Base-by-base conservation (phyloP, 2,329 filamentous ascomycete species). In the Rasamsonia emersonii region DNA sequence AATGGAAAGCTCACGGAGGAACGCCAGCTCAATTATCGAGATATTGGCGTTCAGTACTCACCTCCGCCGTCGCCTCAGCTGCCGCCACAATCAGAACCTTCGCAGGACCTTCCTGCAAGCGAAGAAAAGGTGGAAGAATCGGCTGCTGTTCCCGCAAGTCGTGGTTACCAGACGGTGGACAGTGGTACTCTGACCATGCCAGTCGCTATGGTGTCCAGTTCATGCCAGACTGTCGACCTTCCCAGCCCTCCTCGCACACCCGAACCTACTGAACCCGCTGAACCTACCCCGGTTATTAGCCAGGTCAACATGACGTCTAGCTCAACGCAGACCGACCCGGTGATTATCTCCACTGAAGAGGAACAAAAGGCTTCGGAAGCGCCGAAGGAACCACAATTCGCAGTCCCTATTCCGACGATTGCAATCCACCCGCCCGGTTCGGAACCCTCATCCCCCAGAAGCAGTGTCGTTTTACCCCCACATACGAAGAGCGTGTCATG, bases 371-470 rank as follows among this genome's bases (percentile, higher is more conserved):
- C 30, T 18, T 38, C 24, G 13, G 41, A 33, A 5, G 40, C 35
- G 3, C 36, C 40, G 19, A 37, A 39, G 19, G 37, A 30, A 11
- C 25, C 37, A 8, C 34, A 44, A 24, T 15, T 32, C 8, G 46
- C 39, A 30, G 35, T 43, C 59, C 75, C 68, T 4, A 82, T 95
- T 39, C 89, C 89, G 1, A 83, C 79, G 47, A 98, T 98, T 51
- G 82, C 85, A 35, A 85, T 98, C 31, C 83, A 93, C 45, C 91
- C 91, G 18, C 89, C 91, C 0, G 77, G 72, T 3, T 93, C 86
- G 34, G 75, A 82, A 28, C 86, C 89, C n/a, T 68, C 79, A 4
- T 86, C 86, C 2, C 86, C 86, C 2, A 74, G 73, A 28, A 75
- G 80, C 43, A 78, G 80, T 31, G 70, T 78, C 4, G 73, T 93